These are phyloP conservation scores for Puccinia horiana DNA, from an alignment of 1,284 basidiomycete genomes.

Conservation along the genomic window DNA sequence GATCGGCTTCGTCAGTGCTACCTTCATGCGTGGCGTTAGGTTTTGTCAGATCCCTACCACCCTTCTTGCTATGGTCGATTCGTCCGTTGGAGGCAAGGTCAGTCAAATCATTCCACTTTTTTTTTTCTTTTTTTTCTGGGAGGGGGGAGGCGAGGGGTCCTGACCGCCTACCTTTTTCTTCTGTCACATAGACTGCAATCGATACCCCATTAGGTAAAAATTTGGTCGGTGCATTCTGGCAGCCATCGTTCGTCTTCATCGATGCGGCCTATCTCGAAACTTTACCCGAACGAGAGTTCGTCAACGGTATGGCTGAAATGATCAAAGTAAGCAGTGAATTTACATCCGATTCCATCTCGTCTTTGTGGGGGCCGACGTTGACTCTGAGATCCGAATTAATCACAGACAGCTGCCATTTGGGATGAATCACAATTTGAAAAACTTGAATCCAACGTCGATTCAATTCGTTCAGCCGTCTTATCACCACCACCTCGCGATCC, in stretches of 20 bases:
- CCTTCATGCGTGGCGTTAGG: constrained; percentile 90
- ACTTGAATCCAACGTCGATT: constrained; percentile 77
- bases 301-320: constrained; percentile 98
- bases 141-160: background rate
- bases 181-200: constrained; percentile 72
- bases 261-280: constrained; percentile 94
- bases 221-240: constrained; percentile 97
- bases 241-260: constrained; percentile 95
- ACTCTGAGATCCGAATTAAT: background rate
- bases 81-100: constrained; percentile 86
- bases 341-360: background rate
- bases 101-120: constrained; percentile 19
- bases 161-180: background rate
- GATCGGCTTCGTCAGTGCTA: constrained; percentile 92
- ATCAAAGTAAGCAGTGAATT: constrained; percentile 71
- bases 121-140: constrained; percentile 1
- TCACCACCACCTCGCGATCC: constrained; percentile 65
- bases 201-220: constrained; percentile 97
- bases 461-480: constrained; percentile 76
- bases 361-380: background rate
- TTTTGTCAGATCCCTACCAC: constrained; percentile 97
- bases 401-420: constrained; percentile 92
- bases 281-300: constrained; percentile 86
- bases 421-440: constrained; percentile 79
- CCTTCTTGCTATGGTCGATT: constrained; percentile 97